phyloP scores from a whole-genome alignment of 352 stramenopile genomes.

The Globisporangium heterothallicum region DNA sequence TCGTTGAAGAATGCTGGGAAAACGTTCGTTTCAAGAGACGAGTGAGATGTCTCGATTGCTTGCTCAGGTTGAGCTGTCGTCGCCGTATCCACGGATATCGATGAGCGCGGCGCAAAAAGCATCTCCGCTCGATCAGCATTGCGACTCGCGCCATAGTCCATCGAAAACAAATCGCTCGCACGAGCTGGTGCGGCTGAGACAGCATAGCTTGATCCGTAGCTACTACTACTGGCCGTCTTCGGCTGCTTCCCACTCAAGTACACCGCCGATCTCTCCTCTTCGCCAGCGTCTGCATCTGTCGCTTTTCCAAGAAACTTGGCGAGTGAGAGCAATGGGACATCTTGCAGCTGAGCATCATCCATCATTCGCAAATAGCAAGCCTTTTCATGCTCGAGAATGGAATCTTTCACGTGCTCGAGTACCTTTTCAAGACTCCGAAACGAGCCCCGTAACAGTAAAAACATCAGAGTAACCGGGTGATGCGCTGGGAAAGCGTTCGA shows the following conservation, averaged over 20 bases:
- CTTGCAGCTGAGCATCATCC: conserved; percentile 38
- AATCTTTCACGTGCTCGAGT: conserved; percentile 47
- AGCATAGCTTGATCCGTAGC: conserved; percentile 2
- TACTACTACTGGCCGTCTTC: conserved; percentile 5
- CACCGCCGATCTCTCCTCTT: conserved; percentile 31
- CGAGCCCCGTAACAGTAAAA: conserved; percentile 58
- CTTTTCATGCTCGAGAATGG: conserved; percentile 68
- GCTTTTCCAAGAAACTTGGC: conserved; percentile 32
- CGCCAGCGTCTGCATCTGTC: neutral
- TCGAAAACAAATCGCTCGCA: conserved; percentile 70
- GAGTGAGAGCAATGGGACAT: conserved; percentile 51
- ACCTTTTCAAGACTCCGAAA: conserved; percentile 56
- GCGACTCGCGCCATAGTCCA: conserved; percentile 34
- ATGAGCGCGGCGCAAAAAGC: conserved; percentile 36
- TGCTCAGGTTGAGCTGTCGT: conserved; percentile 8
- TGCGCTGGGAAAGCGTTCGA: conserved; percentile 26
- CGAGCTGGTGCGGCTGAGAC: conserved; percentile 26
- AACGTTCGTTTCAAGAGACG: conserved; percentile 31
- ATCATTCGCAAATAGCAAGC: conserved; percentile 74
- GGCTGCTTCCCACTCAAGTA: conserved; percentile 35
- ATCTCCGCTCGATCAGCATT: conserved; percentile 47
- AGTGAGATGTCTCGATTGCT: conserved; percentile 10
- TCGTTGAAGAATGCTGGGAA: conserved; percentile 50
- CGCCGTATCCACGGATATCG: neutral
- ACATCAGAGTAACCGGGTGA: conserved; percentile 65